Base-by-base conservation (phyloP, 2,329 filamentous ascomycete genomes). In the Thielaviopsis populi region DNA sequence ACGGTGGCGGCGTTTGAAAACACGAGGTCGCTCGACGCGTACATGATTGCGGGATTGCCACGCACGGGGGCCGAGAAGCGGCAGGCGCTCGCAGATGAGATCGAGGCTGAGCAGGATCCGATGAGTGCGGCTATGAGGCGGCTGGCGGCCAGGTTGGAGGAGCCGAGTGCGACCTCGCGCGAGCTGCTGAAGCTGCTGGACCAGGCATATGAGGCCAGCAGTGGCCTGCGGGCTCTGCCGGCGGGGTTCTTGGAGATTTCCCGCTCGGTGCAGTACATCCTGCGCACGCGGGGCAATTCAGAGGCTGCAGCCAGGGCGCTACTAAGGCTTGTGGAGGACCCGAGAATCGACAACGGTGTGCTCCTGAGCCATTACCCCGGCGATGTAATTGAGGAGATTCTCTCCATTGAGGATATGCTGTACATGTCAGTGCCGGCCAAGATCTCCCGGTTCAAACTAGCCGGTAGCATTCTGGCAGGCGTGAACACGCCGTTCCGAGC, bases 391-490 rank as follows among this genome's bases (percentile, higher is more conserved):
- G 2, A 15, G 3, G 40, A 62, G 19, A 42, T 65, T 5, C 42
- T 65, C 17, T 46, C 60, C 13, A 27, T 60, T 43, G 60, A 63
- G n/a, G 64, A 65, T 24, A 59, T 65, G 42, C 27, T 63, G 5
- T 63, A 63, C 43, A 59, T 65, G 54, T 58, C 59, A 11, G 43
- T 11, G 5, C 19, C 37, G 15, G 33, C 42, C 10, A 62, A 50
- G n/a, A 42, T 48, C 27, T 22, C 30, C 19, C 60, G 64, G 13
- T 60, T 65, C 27, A 17, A 53, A 11, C 60, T 65, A 10, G 60
- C 61, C 8, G 64, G 64, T 3, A 42, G 48, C 11, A 59, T 65
- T 17, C 42, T 65, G 19, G 53, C 53, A 15, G 60, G 50, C 19
- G 33, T 65, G 15, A 56, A 50, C 17, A 15, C 19, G 7, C 27